These are phyloP conservation scores for Hawksworthiomyces lignivorus DNA, from an alignment of 2,329 filamentous ascomycete genomes.

Conservation along the genomic window DNA sequence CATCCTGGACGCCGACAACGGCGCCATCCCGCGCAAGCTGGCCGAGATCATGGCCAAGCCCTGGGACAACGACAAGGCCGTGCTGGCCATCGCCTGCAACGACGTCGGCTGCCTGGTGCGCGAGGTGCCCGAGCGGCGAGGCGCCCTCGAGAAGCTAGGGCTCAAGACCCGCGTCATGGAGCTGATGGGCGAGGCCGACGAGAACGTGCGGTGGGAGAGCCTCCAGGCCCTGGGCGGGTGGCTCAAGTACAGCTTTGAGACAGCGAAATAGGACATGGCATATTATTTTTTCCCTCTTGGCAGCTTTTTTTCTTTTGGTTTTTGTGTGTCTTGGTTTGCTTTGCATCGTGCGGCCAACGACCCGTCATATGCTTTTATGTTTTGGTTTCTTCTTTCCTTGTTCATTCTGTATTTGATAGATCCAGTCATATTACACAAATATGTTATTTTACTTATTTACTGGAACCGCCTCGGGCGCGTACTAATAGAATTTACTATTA, in stretches of 20 bases:
- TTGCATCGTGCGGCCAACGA: no score
- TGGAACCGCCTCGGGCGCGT: no score
- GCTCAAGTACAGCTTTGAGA: constrained; percentile 58
- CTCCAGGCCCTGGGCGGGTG: constrained; percentile 67
- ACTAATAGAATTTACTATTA: no score
- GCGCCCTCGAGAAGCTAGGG: constrained; percentile 72
- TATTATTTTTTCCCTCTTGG: neutral
- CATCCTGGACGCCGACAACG: constrained; percentile 77
- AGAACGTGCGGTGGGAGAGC: constrained; percentile 88
- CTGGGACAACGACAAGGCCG: constrained; percentile 78
- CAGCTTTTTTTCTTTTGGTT: no score
- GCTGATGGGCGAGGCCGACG: constrained; percentile 82
- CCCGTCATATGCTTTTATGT: no score
- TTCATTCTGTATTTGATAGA: no score
- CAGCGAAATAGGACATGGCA: constrained; percentile 14
- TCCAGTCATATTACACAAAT: no score
- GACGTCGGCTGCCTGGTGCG: constrained; percentile 84
- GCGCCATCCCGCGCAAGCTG: constrained; percentile 68
- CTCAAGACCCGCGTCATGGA: constrained; percentile 87
- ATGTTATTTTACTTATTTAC: no score
- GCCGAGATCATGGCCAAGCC: constrained; percentile 71
- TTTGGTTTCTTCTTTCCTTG: no score
- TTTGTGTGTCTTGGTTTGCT: no score
- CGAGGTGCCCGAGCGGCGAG: constrained; percentile 77
- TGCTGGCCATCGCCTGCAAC: constrained; percentile 87